Conservation (phyloP, 2,329 filamentous ascomycete species). For the Hysterium pulicare region DNA sequence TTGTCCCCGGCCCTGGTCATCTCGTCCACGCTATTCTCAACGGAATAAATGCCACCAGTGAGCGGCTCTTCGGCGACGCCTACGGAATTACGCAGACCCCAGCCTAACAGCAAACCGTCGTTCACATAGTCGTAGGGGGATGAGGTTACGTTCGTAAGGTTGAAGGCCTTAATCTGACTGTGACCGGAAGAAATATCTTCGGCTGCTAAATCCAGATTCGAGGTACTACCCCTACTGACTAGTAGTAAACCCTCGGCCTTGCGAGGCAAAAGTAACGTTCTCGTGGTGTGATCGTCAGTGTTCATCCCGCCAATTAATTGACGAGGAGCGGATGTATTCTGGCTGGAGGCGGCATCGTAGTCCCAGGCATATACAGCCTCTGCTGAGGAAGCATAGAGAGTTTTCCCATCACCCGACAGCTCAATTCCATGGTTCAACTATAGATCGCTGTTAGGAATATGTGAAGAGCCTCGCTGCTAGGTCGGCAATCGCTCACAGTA, state of each 20-base stretch:
- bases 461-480: not conserved
- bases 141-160: conserved; percentile 43
- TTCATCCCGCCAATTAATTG: conserved; percentile 62
- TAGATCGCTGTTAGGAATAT: not conserved
- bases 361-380: conserved; percentile 61
- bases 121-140: conserved; percentile 49
- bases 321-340: conserved; percentile 45
- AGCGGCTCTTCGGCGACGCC: conserved; percentile 63
- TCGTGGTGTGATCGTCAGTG: conserved; percentile 55
- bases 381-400: conserved; percentile 54
- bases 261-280: conserved; percentile 62
- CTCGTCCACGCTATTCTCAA: conserved; percentile 70
- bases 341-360: conserved; percentile 56
- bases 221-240: conserved; percentile 62
- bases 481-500: conserved; percentile 20
- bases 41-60: conserved; percentile 51
- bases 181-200: conserved; percentile 53
- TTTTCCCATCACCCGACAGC: conserved; percentile 47
- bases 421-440: conserved; percentile 53
- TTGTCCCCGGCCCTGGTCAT: conserved; percentile 57
- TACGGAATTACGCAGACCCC: conserved; percentile 71
- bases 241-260: conserved; percentile 57
- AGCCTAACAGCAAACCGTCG: conserved; percentile 53
- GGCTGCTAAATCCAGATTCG: conserved; percentile 60
- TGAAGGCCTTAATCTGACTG: conserved; percentile 65